A percentile compares a stretch with the other conserved stretches of the same genome.
Evolutionary conservation across 345 rosid genomes (phyloP).

Genomic region (Durio zibethinus): DNA sequence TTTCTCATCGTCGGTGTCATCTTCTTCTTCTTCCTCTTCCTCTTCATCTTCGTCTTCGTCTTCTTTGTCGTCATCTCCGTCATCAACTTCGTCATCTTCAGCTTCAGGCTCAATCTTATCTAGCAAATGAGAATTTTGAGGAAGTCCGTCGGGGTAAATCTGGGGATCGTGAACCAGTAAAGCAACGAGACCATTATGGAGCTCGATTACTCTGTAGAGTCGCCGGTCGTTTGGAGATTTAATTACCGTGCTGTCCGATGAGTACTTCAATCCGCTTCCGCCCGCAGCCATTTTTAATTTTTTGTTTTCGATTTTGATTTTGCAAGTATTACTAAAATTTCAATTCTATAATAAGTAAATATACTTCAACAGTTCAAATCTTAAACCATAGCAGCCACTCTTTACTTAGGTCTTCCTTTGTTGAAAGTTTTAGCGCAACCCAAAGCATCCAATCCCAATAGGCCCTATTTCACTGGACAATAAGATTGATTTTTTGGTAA

Average conservation of each 20-base stretch:
- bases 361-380: background rate
- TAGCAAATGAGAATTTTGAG: conserved; percentile 16
- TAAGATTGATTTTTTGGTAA: too few species aligned
- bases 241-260: conserved; percentile 57
- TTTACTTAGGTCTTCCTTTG: background rate
- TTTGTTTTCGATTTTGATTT: too few species aligned
- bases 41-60: conserved; percentile 33
- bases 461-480: too few species aligned
- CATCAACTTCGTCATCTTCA: conserved; percentile 31
- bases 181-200: conserved; percentile 74
- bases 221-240: conserved; percentile 84
- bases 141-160: conserved; percentile 53
- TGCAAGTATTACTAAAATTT: too few species aligned
- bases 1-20: conserved; percentile 14
- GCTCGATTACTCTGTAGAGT: conserved; percentile 62
- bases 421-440: too few species aligned
- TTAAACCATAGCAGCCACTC: background rate
- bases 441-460: too few species aligned
- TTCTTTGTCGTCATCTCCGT: conserved; percentile 22
- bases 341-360: background rate
- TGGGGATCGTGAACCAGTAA: conserved; percentile 95
- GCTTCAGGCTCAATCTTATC: conserved; percentile 10
- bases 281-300: conserved; percentile 37
- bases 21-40: conserved; percentile 8
- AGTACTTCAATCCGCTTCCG: conserved; percentile 25